Base-by-base conservation (phyloP, 129 eudicot genomes). In the Artemisia argyi region DNA sequence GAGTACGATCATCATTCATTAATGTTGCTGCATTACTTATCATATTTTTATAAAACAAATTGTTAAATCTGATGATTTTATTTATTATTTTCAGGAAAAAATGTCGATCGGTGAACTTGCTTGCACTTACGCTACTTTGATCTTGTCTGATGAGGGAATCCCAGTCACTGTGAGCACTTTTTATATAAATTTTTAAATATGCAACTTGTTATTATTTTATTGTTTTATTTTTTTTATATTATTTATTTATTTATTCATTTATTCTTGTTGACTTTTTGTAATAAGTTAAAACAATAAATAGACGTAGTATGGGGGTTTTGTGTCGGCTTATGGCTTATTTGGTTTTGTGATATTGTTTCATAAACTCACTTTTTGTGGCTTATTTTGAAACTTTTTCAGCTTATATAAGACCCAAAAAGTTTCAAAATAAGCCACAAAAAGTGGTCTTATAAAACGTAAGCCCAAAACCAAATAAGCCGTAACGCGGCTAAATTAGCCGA, bases 21-120 rank as follows among this genome's bases (percentile, higher is more conserved):
- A 54, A 5, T 58, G 3, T 11, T 19, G 26, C 2, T 60, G 11
- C 8, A 5, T 24, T 20, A 4, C 0, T 19, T 22, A 3, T 58
- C 2, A 4, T 11, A n/a, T 58, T 18, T 22, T 22, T 61, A 52
- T 52, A 15, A 12, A 49, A 15, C 5, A 1, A 52, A 61, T 1
- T 2, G 11, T 63, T 32, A 7, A 18, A 51, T 73, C 54, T 39
- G 42, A 32, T 51, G 39, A 32, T n/a, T 14, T 18, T 62, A 3
- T 48, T 11, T 20, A 20, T 20, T 14, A 9, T 55, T 15, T 74
- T 4, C 24, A 66, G 61, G 49, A 50, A 65, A 77, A 47, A 32
- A 85, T 85, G 89, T 76, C 90, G 77, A 52, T 61, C 75, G 76
- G 83, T 32, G 90, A 85, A 53, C 76, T 79, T 8, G 87, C 81